Evolutionary conservation across 352 stramenopile species (phyloP).

Genomic region (Pythium sp.): DNA sequence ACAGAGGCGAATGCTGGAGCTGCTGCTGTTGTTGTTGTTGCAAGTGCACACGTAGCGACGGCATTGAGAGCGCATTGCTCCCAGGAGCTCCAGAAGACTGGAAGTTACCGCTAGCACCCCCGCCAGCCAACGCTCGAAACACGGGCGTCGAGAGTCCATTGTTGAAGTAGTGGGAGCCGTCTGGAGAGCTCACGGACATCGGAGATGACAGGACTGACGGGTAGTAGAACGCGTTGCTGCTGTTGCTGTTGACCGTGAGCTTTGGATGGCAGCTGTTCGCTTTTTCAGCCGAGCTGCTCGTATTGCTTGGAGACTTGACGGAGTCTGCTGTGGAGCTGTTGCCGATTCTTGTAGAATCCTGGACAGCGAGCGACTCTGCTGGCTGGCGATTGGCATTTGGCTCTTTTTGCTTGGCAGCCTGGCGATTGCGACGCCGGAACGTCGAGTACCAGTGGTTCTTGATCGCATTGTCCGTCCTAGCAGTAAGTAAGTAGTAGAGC

Average conservation of each 20-base stretch:
- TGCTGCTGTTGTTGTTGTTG: slow-evolving; percentile 16
- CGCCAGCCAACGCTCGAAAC: background rate
- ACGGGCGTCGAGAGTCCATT: background rate
- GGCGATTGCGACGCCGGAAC: slow-evolving; percentile 49
- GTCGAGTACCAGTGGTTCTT: slow-evolving; percentile 89
- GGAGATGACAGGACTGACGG: slow-evolving; percentile 22
- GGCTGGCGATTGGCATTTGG: slow-evolving; percentile 2
- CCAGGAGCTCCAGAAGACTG: background rate
- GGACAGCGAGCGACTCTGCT: background rate
- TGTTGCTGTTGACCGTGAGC: background rate
- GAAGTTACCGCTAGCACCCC: background rate
- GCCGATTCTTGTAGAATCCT: background rate
- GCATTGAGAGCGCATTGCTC: background rate
- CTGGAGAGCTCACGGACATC: slow-evolving; percentile 36
- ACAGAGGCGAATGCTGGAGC: background rate
- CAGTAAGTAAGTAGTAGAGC: background rate
- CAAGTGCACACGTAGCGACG: background rate
- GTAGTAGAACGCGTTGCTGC: background rate
- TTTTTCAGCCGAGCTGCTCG: slow-evolving; percentile 8
- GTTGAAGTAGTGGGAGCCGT: slow-evolving; percentile 1
- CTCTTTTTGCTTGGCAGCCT: slow-evolving; percentile 42
- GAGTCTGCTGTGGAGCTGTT: background rate
- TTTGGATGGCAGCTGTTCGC: slow-evolving; percentile 4
- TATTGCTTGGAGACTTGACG: background rate
- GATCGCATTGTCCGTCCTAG: slow-evolving; percentile 76